phyloP scores from a whole-genome alignment of 176 grass and related monocot species.

The Carex pumila region DNA sequence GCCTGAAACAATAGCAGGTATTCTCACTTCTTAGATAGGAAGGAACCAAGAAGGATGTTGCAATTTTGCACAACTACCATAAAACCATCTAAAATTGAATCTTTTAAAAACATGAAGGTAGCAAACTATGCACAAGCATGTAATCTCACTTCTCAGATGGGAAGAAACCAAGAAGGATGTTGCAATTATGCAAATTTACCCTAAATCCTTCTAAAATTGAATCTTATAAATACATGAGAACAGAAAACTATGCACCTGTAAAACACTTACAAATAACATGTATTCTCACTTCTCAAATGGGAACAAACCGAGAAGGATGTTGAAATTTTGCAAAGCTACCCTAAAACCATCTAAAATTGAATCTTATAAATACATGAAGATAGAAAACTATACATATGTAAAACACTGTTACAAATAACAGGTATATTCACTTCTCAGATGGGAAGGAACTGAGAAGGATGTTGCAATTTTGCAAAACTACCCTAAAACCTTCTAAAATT shows the following conservation, averaged over 20 bases:
- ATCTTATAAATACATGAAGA: background rate
- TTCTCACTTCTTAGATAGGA: too few relatives aligned
- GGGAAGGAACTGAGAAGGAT: too few relatives aligned
- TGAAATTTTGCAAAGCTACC: background rate
- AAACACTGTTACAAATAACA: conserved; percentile 97
- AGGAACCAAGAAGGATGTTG: too few relatives aligned
- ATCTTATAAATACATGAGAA: background rate
- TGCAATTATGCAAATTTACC: background rate
- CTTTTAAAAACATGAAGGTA: background rate
- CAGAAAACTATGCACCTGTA: conserved; percentile 42
- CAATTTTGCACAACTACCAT: background rate
- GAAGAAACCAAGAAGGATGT: too few relatives aligned
- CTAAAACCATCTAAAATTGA: background rate
- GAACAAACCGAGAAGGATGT: too few relatives aligned
- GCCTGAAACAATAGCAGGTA: conserved; percentile 43
- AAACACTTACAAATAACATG: conserved; percentile 96
- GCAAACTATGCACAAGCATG: background rate
- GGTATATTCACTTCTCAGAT: conserved; percentile 31
- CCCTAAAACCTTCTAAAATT: background rate
- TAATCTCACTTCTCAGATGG: too few relatives aligned
- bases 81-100: background rate
- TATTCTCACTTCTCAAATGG: conserved; percentile 24
- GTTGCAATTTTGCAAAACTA: background rate
- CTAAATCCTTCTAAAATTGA: background rate
- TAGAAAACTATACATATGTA: conserved; percentile 38